phyloP scores from a whole-genome alignment of 2,329 filamentous ascomycete species.

The Akanthomyces dipterigenus region DNA sequence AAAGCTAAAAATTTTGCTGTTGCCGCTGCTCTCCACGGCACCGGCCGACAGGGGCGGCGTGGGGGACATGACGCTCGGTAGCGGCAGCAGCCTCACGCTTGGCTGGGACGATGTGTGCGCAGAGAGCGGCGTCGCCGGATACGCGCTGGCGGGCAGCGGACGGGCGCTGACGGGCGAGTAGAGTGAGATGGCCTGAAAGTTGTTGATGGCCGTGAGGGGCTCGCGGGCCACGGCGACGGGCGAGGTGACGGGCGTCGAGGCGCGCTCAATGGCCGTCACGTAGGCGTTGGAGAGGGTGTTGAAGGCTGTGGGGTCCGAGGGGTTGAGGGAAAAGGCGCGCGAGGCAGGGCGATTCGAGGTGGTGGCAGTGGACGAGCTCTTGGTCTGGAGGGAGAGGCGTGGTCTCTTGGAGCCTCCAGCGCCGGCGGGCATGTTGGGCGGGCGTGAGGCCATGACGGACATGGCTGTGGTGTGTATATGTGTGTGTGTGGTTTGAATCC shows the following conservation, averaged over 20 bases:
- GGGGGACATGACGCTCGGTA: constrained; percentile 52
- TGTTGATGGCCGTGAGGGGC: constrained; percentile 44
- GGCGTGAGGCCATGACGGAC: constrained; percentile 28
- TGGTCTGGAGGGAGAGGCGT: constrained; percentile 50
- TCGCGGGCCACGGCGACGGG: constrained; percentile 36
- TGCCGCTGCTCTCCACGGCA: constrained; percentile 34
- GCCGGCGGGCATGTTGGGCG: constrained; percentile 17
- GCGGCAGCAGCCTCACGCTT: constrained; percentile 37
- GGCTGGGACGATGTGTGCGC: constrained; percentile 40
- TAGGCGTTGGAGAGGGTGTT: constrained; percentile 63
- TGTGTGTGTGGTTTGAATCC: background rate
- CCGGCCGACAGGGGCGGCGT: constrained; percentile 53
- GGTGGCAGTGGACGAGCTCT: constrained; percentile 27
- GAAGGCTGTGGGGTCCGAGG: constrained; percentile 55
- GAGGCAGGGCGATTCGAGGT: constrained; percentile 25
- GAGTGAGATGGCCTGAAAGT: constrained; percentile 26
- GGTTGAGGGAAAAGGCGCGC: constrained; percentile 35
- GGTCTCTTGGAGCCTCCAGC: constrained; percentile 40
- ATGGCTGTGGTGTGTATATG: constrained; percentile 1
- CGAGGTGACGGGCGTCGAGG: constrained; percentile 28
- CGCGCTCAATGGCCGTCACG: constrained; percentile 52
- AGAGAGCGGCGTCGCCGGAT: constrained; percentile 44
- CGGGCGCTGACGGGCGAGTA: constrained; percentile 22
- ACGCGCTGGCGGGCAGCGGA: constrained; percentile 14
- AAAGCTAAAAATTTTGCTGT: constrained; percentile 40